Conservation (phyloP, 2,329 filamentous ascomycete genomes). For the Aspergillus sp. region DNA sequence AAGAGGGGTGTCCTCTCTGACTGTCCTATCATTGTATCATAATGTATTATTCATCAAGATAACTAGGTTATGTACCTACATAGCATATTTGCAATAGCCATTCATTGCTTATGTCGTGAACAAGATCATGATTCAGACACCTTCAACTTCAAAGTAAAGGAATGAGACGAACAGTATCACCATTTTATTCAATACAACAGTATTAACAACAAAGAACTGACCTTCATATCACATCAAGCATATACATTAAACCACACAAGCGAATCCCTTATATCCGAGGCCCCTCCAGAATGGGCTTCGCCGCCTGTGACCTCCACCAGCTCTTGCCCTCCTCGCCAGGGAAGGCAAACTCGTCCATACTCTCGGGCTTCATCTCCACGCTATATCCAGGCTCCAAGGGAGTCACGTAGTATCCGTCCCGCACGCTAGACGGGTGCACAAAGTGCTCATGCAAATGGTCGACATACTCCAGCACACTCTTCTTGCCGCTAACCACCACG, state of each 20-base stretch:
- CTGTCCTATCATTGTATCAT: neutral
- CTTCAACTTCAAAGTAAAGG: neutral
- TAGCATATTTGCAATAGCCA: neutral
- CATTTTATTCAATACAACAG: neutral
- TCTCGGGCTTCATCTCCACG: conserved; percentile 88
- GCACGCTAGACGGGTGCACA: conserved; percentile 74
- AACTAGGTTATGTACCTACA: neutral
- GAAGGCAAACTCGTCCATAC: conserved; percentile 76
- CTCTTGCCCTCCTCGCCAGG: conserved; percentile 75
- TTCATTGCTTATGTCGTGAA: neutral
- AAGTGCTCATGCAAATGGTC: conserved; percentile 95
- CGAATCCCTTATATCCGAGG: conserved; percentile 29
- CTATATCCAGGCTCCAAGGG: conserved; percentile 81
- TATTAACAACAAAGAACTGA: neutral
- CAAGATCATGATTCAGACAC: neutral
- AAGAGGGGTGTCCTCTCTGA: neutral
- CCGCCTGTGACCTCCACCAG: conserved; percentile 83
- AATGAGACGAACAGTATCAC: neutral
- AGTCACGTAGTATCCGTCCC: conserved; percentile 84
- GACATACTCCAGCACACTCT: conserved; percentile 83
- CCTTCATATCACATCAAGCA: neutral
- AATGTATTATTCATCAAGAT: neutral
- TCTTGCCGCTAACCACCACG: conserved; percentile 78
- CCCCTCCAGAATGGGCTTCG: conserved; percentile 69
- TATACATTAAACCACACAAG: conserved; percentile 1